A percentile compares a stretch with the other conserved stretches of the same genome.
Conservation (phyloP, 2,329 filamentous ascomycete genomes). For the Cladosporium sp. region DNA sequence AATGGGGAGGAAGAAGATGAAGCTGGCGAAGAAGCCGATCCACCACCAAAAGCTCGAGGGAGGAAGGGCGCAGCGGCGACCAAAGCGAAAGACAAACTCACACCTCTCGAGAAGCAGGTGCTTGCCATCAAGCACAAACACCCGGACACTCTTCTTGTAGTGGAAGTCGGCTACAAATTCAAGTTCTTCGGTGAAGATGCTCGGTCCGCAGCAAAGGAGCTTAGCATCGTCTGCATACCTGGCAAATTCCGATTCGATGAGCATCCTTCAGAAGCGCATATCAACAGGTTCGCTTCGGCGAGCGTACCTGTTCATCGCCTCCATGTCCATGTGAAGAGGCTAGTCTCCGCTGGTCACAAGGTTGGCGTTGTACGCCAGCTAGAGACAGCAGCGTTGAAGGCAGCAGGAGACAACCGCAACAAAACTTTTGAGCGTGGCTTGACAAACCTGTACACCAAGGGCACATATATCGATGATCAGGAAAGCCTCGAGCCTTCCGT, state of each 20-base stretch:
- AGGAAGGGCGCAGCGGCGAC: conserved; percentile 59
- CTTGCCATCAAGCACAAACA: conserved; percentile 92
- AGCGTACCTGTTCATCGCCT: conserved; percentile 92
- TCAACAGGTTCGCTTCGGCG: conserved; percentile 89
- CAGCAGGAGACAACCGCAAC: conserved; percentile 91
- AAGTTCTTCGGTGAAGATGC: conserved; percentile 97
- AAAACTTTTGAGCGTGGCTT: conserved; percentile 88
- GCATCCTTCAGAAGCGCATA: conserved; percentile 87
- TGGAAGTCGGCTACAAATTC: conserved; percentile 98
- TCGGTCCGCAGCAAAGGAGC: conserved; percentile 79
- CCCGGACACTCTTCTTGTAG: conserved; percentile 83
- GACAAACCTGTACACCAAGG: conserved; percentile 96
- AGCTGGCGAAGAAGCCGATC: conserved; percentile 56
- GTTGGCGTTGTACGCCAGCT: conserved; percentile 93
- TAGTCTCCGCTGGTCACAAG: conserved; percentile 91
- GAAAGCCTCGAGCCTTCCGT: conserved; percentile 71
- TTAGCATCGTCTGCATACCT: conserved; percentile 95
- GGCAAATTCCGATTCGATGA: conserved; percentile 95
- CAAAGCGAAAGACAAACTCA: conserved; percentile 80
- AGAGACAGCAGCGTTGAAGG: conserved; percentile 94
- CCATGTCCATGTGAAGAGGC: conserved; percentile 88
- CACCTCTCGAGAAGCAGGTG: conserved; percentile 90
- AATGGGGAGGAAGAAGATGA: conserved; percentile 62
- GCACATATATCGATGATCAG: conserved; percentile 92
- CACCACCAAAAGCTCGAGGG: conserved; percentile 50